phyloP scores from a whole-genome alignment of 2,329 filamentous ascomycete genomes.

The Alternaria brassicae region DNA sequence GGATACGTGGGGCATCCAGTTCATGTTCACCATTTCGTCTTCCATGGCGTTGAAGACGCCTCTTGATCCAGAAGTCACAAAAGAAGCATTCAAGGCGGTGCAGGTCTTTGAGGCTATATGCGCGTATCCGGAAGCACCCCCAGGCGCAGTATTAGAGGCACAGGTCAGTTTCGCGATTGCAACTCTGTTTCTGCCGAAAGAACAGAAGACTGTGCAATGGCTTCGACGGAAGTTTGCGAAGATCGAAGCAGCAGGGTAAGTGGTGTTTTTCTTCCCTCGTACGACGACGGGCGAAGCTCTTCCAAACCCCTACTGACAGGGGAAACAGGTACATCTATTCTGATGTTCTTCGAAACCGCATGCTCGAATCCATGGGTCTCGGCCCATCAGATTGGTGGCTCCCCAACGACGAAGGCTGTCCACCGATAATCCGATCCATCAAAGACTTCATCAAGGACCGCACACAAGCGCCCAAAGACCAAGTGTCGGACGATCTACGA shows the following conservation, averaged over 20 bases:
- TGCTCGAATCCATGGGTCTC: constrained; percentile 78
- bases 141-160: constrained; percentile 73
- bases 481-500: constrained; percentile 68
- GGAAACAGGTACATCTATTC: constrained; percentile 79
- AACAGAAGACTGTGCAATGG: constrained; percentile 78
- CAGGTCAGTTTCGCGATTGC: constrained; percentile 80
- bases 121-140: constrained; percentile 72
- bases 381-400: constrained; percentile 87
- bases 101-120: constrained; percentile 82
- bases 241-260: constrained; percentile 81
- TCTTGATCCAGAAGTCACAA: constrained; percentile 61
- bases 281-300: background rate
- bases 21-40: constrained; percentile 82
- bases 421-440: constrained; percentile 75
- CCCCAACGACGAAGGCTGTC: constrained; percentile 78
- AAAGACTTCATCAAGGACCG: constrained; percentile 83
- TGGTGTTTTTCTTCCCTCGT: constrained; percentile 23
- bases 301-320: constrained; percentile 13
- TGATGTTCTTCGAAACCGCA: constrained; percentile 72
- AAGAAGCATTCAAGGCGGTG: constrained; percentile 73
- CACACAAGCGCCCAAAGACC: constrained; percentile 60
- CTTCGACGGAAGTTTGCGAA: constrained; percentile 77
- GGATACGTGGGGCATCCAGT: constrained; percentile 78
- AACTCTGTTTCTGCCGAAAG: constrained; percentile 78
- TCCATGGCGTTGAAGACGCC: constrained; percentile 63